Base-by-base conservation (phyloP, 148 eudicot species). In the Vaccinium darrowii region DNA sequence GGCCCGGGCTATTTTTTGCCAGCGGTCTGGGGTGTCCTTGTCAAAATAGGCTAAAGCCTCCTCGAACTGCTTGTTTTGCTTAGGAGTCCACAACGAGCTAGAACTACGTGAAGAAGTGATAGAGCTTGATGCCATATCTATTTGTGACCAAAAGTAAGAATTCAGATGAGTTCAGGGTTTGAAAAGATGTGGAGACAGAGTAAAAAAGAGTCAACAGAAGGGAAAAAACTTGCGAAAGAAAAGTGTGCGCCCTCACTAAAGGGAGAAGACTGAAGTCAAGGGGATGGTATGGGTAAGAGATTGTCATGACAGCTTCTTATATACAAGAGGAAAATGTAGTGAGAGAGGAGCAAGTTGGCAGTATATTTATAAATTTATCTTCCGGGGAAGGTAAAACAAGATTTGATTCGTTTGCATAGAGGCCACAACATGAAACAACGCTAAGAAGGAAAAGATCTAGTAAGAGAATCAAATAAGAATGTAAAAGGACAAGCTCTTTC, bases 1-100 rank as follows among this genome's bases (percentile, higher is more conserved):
- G 18, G 91, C 91, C 84, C 88, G 81, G 67, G 92, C 95, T 15
- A 92, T 82, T 33, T 92, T 92, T 15, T 91, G 92, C 95, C 95
- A 92, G 7, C 95, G 89, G 79, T 92, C 95, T 7, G 95, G 92
- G n/a, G 92, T 92, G 69, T 91, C 95, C 88, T 87, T 89, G 87
- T 92, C 93, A 63, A 81, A 91, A 74, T 53, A 78, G 23, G 95
- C 95, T 10, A 92, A 82, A 36, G 95, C 95, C 47, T 86, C 90
- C 83, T 92, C 95, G 33, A 92, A 92, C 83, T 88, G 90, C 88
- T 93, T 93, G 92, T 93, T 91, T 81, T 93, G 90, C 88, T 84
- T 89, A 0, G 67, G 85, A 12, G 93, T 87, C 95, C 95, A 92
- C 5, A 87, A 83, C 7, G 89, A 86, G 67, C 87, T 71, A 21